Base-by-base conservation (phyloP, 768 basidiomycete species). In the Naganishia vaughanmartiniae region DNA sequence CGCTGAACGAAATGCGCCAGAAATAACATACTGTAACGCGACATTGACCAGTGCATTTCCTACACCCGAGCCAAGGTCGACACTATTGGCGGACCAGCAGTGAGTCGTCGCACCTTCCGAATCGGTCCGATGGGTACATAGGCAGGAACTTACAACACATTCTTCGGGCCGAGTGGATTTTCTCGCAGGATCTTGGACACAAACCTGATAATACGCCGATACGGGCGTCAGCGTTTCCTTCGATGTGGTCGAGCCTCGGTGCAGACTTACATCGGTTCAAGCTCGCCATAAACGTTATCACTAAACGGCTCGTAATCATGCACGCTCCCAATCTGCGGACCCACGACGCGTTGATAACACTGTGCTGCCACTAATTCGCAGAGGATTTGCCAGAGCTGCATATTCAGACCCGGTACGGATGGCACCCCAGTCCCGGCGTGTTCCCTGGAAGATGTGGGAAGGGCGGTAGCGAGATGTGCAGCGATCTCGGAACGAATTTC, bases 331-430 rank as follows among this genome's bases (percentile, higher is more conserved):
- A 93, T 87, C 75, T 90, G 87, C 0, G 96, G 96, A 6, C 94
- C 94, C 0, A 97, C 93, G 21, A 88, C 87, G 31, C 96, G 87
- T 77, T 97, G 92, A 76, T 99, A 98, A 45, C 89, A 90, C 83
- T 97, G 93, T 54, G 93, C 92, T 70, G 78, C 77, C 0, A 81
- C 74, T 15, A 74, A 53, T 33, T 76, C 78, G 19, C 78, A 78
- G 60, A 81, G 31, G n/a, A 30, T 51, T n/a, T 73, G 67, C 80
- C 80, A 81, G 12, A 76, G 76, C 48, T 66, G 45, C 19, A 54
- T 26, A 42, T 66, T 15, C 31, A 72, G 24, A 54, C 69, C 24
- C 48, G 67, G 21, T 6, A 11, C 39, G 54, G 28, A 21, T 28
- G 28, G 48, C 33, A 53, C 15, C n/a, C 24, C 36, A 69, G 71